Evolutionary conservation across 2,329 filamentous ascomycete species (phyloP).

Genomic region (Diaporthe longicolla): DNA sequence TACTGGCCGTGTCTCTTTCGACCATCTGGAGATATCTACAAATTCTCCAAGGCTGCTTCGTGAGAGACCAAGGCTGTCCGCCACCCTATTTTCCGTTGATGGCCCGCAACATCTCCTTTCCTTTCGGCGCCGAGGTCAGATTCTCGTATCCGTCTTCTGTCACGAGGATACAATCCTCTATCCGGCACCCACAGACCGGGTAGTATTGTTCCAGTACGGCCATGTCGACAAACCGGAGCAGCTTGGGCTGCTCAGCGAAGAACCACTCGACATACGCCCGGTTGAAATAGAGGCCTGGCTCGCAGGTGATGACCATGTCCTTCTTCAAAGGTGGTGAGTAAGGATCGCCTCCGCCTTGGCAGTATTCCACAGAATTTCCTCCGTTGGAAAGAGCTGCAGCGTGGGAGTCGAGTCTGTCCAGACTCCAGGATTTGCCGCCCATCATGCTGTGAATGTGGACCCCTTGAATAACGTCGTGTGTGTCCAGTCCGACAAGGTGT

Average conservation of each 20-base stretch:
- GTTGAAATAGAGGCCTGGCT: slow-evolving; percentile 74
- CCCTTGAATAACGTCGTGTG: slow-evolving; percentile 46
- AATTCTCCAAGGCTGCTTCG: background rate
- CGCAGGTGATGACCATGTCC: slow-evolving; percentile 82
- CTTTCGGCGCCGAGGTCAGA: slow-evolving; percentile 84
- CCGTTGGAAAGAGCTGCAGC: slow-evolving; percentile 45
- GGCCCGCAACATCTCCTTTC: slow-evolving; percentile 76
- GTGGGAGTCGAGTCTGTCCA: slow-evolving; percentile 52
- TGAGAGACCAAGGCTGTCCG: background rate
- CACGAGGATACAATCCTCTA: slow-evolving; percentile 91
- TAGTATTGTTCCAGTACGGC: slow-evolving; percentile 78
- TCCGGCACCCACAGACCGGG: slow-evolving; percentile 87
- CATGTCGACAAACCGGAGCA: slow-evolving; percentile 75
- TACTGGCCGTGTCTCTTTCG: background rate
- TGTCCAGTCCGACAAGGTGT: slow-evolving; percentile 69
- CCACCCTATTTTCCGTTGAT: slow-evolving; percentile 59
- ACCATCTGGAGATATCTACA: background rate
- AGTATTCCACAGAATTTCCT: slow-evolving; percentile 42
- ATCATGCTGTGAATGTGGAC: slow-evolving; percentile 32
- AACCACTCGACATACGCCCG: slow-evolving; percentile 79
- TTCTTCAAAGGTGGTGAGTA: slow-evolving; percentile 58
- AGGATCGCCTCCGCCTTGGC: slow-evolving; percentile 42
- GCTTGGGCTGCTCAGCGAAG: slow-evolving; percentile 68
- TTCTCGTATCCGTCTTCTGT: slow-evolving; percentile 86
- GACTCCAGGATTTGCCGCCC: slow-evolving; percentile 30